These are phyloP conservation scores for Hypocrella siamensis DNA, from an alignment of 2,329 filamentous ascomycete genomes.

Conservation along the genomic window DNA sequence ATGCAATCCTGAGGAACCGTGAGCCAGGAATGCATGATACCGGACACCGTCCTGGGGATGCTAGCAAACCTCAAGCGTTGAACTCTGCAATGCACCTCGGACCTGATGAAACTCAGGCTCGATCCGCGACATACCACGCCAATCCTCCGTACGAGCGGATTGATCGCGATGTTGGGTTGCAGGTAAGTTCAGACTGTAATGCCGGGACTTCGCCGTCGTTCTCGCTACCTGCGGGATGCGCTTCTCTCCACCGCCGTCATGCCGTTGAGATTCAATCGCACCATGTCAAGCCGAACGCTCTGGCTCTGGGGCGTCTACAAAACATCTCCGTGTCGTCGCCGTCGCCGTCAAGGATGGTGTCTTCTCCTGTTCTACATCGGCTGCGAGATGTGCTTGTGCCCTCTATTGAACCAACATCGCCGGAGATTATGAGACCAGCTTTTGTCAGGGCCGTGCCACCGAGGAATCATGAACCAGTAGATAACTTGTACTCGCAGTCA, in stretches of 20 bases:
- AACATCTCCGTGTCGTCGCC: too few relatives aligned
- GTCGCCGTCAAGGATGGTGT: conserved; percentile 2
- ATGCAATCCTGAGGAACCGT: conserved; percentile 19
- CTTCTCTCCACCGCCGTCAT: too few relatives aligned
- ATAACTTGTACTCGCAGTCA: conserved; percentile 7
- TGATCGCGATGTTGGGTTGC: conserved; percentile 1
- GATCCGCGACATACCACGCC: conserved; percentile 1
- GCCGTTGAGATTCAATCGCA: too few relatives aligned
- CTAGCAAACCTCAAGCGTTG: too few relatives aligned
- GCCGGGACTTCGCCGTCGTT: conserved; percentile 3
- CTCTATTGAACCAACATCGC: conserved; percentile 29
- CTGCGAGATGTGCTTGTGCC: conserved; percentile 27
- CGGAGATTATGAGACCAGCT: conserved; percentile 16
- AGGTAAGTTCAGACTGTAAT: conserved; percentile 2
- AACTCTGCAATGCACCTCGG: conserved; percentile 1
- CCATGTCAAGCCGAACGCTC: too few relatives aligned
- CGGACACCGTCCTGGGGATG: conserved; percentile 1
- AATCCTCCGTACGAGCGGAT: conserved; percentile 1
- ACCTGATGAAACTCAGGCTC: conserved; percentile 3
- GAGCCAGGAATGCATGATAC: conserved; percentile 4
- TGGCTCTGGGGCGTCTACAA: too few relatives aligned
- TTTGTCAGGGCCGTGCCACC: conserved; percentile 18
- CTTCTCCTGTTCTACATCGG: conserved; percentile 7
- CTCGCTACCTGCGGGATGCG: neutral
- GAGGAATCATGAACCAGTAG: conserved; percentile 9